Evolutionary conservation across 805 yeast species (phyloP).

Genomic region (Kodamaea sagamina): DNA sequence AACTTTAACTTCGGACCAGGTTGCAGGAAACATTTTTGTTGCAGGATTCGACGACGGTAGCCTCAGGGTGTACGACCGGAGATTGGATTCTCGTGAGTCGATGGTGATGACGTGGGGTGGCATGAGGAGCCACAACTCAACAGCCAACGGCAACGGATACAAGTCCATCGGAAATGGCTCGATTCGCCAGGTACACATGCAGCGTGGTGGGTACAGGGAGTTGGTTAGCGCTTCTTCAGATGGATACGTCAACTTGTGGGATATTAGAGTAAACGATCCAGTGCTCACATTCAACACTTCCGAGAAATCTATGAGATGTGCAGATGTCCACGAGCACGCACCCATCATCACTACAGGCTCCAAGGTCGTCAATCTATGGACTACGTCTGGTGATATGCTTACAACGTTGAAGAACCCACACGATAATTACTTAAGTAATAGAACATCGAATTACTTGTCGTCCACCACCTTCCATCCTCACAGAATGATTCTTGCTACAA

Average conservation of each 20-base stretch:
- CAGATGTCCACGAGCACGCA: conserved; percentile 94
- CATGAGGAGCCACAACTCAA: conserved; percentile 23
- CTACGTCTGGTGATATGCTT: conserved; percentile 77
- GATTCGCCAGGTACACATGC: conserved; percentile 85
- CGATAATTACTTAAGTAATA: conserved; percentile 43
- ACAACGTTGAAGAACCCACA: conserved; percentile 57
- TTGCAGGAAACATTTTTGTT: conserved; percentile 85
- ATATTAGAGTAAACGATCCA: conserved; percentile 73
- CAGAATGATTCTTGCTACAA: conserved; percentile 87
- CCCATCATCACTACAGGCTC: conserved; percentile 91
- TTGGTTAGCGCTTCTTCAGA: conserved; percentile 79
- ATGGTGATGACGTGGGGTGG: conserved; percentile 80
- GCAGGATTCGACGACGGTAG: conserved; percentile 94
- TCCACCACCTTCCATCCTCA: conserved; percentile 87
- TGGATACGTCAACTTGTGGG: conserved; percentile 89
- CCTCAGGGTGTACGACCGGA: conserved; percentile 84
- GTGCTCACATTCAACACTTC: conserved; percentile 60
- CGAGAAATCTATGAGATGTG: conserved; percentile 56
- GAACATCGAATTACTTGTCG: conserved; percentile 58
- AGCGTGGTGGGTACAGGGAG: conserved; percentile 93
- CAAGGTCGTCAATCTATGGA: conserved; percentile 75
- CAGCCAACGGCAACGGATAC: conserved; percentile 22
- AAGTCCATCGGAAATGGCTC: conserved; percentile 47
- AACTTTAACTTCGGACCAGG: conserved; percentile 89
- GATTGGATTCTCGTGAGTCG: conserved; percentile 80